A percentile compares a stretch with the other conserved stretches of the same genome.
Conservation (phyloP, 1,139 yeast genomes). For the Pneumocystis murina region DNA sequence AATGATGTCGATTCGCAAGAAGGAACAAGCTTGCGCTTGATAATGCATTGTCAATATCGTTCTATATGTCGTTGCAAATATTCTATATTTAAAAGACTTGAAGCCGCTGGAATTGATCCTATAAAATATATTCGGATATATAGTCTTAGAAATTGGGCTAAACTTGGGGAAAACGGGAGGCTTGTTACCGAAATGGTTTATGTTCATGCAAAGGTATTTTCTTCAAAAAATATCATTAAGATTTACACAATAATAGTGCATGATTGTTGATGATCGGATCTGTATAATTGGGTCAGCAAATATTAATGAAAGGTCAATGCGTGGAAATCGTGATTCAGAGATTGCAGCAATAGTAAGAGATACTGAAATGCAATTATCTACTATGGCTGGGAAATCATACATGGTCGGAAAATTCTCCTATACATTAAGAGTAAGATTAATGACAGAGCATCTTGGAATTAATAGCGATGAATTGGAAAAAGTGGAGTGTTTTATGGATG, state of each 20-base stretch:
- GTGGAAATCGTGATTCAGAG: slow-evolving; percentile 88
- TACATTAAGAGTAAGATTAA: slow-evolving; percentile 70
- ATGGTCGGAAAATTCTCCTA: slow-evolving; percentile 80
- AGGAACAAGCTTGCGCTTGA: slow-evolving; percentile 84
- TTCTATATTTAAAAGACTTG: slow-evolving; percentile 74
- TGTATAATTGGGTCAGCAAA: slow-evolving; percentile 96
- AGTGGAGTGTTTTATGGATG: slow-evolving; percentile 47
- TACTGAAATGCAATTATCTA: slow-evolving; percentile 53
- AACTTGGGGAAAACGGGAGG: slow-evolving; percentile 59
- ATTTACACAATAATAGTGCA: slow-evolving; percentile 15
- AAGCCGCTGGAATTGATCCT: slow-evolving; percentile 64
- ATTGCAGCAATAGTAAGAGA: slow-evolving; percentile 81
- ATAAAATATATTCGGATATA: slow-evolving; percentile 83
- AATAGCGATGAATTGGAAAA: slow-evolving; percentile 77
- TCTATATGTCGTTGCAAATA: slow-evolving; percentile 82
- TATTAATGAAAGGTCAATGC: slow-evolving; percentile 87
- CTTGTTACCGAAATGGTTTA: slow-evolving; percentile 83
- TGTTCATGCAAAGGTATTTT: slow-evolving; percentile 59
- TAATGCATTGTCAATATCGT: slow-evolving; percentile 93
- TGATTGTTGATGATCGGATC: slow-evolving; percentile 85
- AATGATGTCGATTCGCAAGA: slow-evolving; percentile 87
- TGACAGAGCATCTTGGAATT: slow-evolving; percentile 94
- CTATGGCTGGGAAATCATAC: slow-evolving; percentile 71
- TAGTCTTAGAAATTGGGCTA: slow-evolving; percentile 90
- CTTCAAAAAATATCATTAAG: not conserved